Base-by-base conservation (phyloP, 768 basidiomycete genomes). In the Suillus occidentalis region DNA sequence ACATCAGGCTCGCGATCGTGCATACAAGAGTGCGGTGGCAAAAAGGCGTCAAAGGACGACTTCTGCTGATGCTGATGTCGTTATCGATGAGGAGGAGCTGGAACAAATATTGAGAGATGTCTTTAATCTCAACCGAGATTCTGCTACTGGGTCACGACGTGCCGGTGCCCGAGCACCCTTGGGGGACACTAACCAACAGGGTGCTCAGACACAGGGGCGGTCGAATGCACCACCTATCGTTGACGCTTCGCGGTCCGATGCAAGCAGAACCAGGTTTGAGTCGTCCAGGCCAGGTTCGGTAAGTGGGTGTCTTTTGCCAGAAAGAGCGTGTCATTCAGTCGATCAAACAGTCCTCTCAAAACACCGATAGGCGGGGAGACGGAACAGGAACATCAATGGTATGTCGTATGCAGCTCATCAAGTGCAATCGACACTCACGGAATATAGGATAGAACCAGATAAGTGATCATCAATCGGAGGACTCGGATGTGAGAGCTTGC, bases 1-100 rank as follows among this genome's bases (percentile, higher is more conserved):
- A n/a, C 84, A 85, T 0, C 72, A 75, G 4, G 85, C 84, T 3
- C 81, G 89, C 1, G 89, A 90, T 63, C 74, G 73, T 20, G 71
- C 70, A 9, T 68, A 68, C 56, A 79, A 78, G 31, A 75, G 81
- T 8, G 76, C 82, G 4, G 66, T 70, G 6, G 69, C 69, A 31
- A 68, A 56, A 0, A 77, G 76, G 2, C 65, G 59, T 40, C 70
- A 61, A 10, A 72, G 71, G 1, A 76, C 77, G 0, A 73, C 70
- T 0, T 67, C 67, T 0, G 73, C 76, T 0, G 68, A 71, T 4
- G 67, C 31, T 31, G 31, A 31, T 31, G 31, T 31, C 31, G 31
- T 3, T 31, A 31, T 73, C 0, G 70, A 72, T 0, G 73, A 75
- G 7, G 76, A 76, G 0, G 66, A 73, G 4, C 63, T 80, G 25